Percentiles rank a stretch among this genome's conserved stretches.
Evolutionary conservation across 768 basidiomycete genomes (phyloP).

Genomic region (Collybia sordida): DNA sequence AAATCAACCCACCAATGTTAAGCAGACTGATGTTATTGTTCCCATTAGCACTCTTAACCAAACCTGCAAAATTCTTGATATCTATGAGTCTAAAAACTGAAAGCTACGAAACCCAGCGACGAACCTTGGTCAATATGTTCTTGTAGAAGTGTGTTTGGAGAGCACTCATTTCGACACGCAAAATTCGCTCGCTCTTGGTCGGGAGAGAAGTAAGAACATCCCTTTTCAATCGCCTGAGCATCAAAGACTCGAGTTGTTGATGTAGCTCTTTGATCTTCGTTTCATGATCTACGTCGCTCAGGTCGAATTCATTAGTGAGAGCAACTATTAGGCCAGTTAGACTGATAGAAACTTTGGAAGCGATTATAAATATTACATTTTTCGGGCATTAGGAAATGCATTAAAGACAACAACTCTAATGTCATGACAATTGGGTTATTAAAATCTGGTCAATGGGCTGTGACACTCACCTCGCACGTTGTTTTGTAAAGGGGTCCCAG

Average conservation of each 20-base stretch:
- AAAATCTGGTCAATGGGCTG: constrained; percentile 7
- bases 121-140: constrained; percentile 91
- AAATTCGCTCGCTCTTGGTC: constrained; percentile 96
- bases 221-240: constrained; percentile 92
- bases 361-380: constrained; percentile 63
- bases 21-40: constrained; percentile 92
- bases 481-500: constrained; percentile 97
- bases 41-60: constrained; percentile 87
- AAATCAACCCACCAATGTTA: constrained; percentile 71
- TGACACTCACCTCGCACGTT: constrained; percentile 85
- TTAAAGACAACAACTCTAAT: constrained; percentile 88
- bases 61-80: constrained; percentile 83
- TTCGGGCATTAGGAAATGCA: constrained; percentile 99
- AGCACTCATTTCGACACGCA: constrained; percentile 95
- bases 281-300: constrained; percentile 92
- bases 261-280: constrained; percentile 95
- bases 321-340: constrained; percentile 56
- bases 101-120: constrained; percentile 8
- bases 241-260: constrained; percentile 86
- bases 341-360: constrained; percentile 1
- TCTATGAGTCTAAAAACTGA: constrained; percentile 5
- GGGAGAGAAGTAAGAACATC: constrained; percentile 96
- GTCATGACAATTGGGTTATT: constrained; percentile 3
- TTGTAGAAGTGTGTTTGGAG: constrained; percentile 99
- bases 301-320: constrained; percentile 92